Evolutionary conservation across 805 yeast species (phyloP), one percentile per base, ranked within the genome.

Genomic region (Yueomyces sp.): DNA sequence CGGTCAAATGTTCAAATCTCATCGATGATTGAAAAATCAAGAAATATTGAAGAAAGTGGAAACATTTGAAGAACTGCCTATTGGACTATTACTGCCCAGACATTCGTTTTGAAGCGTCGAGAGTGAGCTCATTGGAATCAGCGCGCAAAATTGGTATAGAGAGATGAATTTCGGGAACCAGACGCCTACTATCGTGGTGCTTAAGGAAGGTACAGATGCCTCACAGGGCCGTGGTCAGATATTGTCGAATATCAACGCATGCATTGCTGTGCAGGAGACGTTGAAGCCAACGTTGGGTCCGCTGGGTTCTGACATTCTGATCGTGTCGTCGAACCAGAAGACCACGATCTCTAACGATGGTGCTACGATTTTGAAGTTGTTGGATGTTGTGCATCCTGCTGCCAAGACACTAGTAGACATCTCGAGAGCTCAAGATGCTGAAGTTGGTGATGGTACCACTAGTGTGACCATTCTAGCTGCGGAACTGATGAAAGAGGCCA

Each of bases 261-360:
- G 98, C 66, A 64, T 90, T 49, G 97, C 98, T 31, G 85, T 92
- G 50, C 97, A 92, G 68, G 98, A 92, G 53, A 86, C 96, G 31
- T 72, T 92, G 56, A 81, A 83, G 54, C 87, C 97, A 42, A 92
- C 99, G 0, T 72, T 92, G 51, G 99, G 99, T 4, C 99, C 99
- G 40, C 73, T 92, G 54, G 99, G 99, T 28, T 85, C 95, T 33
- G 99, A 92, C 65, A 88, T 90, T 50, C 70, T 92, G 59, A 79
- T 92, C 56, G 96, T 90, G 37, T 78, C 80, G 39, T 73, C 81
- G 19, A 77, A 75, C 55, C 95, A 94, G 44, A 80, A 76, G 54
- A 85, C 97, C 40, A 92, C 97, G 27, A 88, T 92, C 52, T 90
- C 99, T 38, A 92, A 92, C 63, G 98, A 92, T 61, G 98, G 98